These are phyloP conservation scores for Aspergillus steynii DNA, from an alignment of 495 filamentous ascomycete genomes.

Conservation along the genomic window DNA sequence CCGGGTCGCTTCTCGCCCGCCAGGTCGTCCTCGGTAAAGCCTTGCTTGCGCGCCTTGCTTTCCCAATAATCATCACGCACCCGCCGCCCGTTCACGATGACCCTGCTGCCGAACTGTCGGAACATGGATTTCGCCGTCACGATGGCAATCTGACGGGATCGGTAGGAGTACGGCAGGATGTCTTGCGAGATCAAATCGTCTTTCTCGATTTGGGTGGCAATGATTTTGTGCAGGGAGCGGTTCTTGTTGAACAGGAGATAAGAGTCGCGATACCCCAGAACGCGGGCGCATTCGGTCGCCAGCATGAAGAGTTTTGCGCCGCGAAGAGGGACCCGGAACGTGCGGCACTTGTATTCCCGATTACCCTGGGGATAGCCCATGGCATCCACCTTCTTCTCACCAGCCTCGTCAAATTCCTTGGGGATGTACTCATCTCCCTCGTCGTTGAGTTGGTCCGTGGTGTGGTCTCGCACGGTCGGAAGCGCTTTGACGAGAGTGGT, in stretches of 20 bases:
- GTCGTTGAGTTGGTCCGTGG: conserved; percentile 89
- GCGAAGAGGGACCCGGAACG: conserved; percentile 87
- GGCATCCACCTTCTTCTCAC: conserved; percentile 87
- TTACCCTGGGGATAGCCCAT: conserved; percentile 79
- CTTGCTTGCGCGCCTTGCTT: conserved; percentile 92
- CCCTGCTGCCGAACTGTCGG: conserved; percentile 94
- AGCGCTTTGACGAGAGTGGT: conserved; percentile 84
- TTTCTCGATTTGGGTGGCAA: conserved; percentile 93
- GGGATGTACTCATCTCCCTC: conserved; percentile 97
- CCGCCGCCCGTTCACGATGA: conserved; percentile 84
- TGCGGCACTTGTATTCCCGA: conserved; percentile 89
- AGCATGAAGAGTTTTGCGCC: conserved; percentile 97
- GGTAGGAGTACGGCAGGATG: conserved; percentile 95
- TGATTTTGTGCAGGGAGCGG: conserved; percentile 94
- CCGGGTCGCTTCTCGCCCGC: conserved; percentile 97
- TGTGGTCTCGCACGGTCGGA: conserved; percentile 94
- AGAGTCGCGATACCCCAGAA: conserved; percentile 93
- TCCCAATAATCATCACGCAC: conserved; percentile 99
- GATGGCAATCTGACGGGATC: conserved; percentile 96
- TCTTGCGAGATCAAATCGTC: conserved; percentile 94
- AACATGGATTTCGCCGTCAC: conserved; percentile 99
- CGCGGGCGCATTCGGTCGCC: conserved; percentile 94
- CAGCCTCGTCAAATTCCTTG: conserved; percentile 85
- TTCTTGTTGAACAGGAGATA: conserved; percentile 99
- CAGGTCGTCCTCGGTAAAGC: conserved; percentile 95